Conservation (phyloP, 1,284 basidiomycete species). For the Ceratobasidium sp. region DNA sequence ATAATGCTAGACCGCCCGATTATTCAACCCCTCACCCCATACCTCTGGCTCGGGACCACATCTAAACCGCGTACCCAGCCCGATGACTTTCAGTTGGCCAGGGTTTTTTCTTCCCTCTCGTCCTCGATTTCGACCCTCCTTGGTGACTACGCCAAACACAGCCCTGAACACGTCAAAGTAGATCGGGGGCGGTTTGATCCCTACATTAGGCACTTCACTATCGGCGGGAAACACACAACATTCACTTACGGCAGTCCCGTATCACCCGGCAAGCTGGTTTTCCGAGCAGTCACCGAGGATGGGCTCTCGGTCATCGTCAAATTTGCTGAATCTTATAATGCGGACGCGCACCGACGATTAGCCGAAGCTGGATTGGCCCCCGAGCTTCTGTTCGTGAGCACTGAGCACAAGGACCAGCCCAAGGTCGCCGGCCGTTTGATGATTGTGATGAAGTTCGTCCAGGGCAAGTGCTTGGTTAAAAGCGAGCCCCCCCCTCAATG, state of each 20-base stretch:
- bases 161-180: too few relatives aligned
- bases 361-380: conserved; percentile 46
- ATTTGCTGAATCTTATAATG: conserved; percentile 45
- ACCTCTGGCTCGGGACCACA: conserved; percentile 46
- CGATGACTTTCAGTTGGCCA: too few relatives aligned
- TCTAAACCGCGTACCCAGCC: not conserved
- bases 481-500: not conserved
- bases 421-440: not conserved
- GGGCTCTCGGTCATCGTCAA: conserved; percentile 43
- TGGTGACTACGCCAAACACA: too few relatives aligned
- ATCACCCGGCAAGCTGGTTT: not conserved
- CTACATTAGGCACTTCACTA: not conserved
- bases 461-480: not conserved
- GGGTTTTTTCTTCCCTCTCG: too few relatives aligned
- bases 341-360: conserved; percentile 41
- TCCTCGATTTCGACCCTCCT: too few relatives aligned
- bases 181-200: too few relatives aligned
- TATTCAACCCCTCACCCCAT: conserved; percentile 49
- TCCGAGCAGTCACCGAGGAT: not conserved
- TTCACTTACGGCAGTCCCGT: not conserved
- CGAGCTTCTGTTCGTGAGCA: conserved; percentile 35
- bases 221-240: not conserved
- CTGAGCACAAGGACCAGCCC: conserved; percentile 14
- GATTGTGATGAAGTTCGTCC: conserved; percentile 42
- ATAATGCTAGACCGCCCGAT: conserved; percentile 41